Percentiles rank a stretch among this genome's conserved stretches.
phyloP scores from a whole-genome alignment of 148 eudicot genomes.

The Nepenthes mirabilis region DNA sequence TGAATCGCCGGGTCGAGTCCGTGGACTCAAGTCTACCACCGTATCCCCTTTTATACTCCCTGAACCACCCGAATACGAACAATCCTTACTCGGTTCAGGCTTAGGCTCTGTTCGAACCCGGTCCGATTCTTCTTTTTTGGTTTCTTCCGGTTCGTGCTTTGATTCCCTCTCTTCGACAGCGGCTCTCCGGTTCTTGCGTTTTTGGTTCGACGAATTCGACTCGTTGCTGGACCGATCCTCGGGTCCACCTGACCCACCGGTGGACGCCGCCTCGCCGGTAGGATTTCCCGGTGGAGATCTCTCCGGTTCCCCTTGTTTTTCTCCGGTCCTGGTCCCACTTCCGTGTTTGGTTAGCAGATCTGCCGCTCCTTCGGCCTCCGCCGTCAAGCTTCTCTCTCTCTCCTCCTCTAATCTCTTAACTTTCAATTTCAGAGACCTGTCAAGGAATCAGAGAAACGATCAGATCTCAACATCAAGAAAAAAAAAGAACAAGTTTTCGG shows the following conservation, averaged over 20 bases:
- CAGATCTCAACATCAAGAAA: constrained; percentile 20
- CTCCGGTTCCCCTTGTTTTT: constrained; percentile 6
- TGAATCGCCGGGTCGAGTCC: constrained; percentile 12
- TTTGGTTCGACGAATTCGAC: constrained; percentile 24
- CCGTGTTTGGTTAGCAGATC: constrained; percentile 22
- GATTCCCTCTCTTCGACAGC: neutral
- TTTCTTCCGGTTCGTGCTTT: neutral
- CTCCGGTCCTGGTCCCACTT: constrained; percentile 2
- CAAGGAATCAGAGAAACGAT: constrained; percentile 5
- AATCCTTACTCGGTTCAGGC: neutral
- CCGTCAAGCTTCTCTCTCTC: constrained; percentile 11
- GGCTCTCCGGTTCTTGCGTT: constrained; percentile 5
- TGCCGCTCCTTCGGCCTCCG: constrained; percentile 5
- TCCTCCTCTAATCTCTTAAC: constrained; percentile 34
- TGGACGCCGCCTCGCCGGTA: neutral
- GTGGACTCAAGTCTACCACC: neutral
- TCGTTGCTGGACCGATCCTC: constrained; percentile 35
- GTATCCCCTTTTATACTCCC: neutral
- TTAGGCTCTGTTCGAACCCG: neutral
- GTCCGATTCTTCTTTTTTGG: constrained; percentile 1
- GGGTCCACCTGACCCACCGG: constrained; percentile 13
- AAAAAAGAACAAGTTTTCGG: neutral
- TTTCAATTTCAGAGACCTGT: constrained; percentile 29
- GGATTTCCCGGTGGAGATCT: constrained; percentile 13
- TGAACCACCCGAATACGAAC: constrained; percentile 2